These are phyloP conservation scores for Chiua sp. DNA, from an alignment of 1,284 basidiomycete species.

Conservation along the genomic window DNA sequence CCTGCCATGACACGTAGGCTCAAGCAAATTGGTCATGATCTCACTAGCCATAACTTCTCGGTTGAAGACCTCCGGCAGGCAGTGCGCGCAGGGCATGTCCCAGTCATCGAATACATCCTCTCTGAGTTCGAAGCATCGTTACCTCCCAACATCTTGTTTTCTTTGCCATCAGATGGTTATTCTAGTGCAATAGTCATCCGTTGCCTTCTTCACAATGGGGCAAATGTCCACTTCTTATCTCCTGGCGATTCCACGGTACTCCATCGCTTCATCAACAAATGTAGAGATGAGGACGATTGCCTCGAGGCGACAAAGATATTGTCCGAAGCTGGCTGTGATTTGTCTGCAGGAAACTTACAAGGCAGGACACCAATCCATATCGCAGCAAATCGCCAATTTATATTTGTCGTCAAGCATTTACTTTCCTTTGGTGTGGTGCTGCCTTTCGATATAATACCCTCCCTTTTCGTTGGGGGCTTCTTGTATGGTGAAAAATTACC, in stretches of 20 bases:
- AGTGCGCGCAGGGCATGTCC: conserved; percentile 4
- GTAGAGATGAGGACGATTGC: not conserved
- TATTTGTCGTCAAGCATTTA: not conserved
- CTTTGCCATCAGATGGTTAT: not conserved
- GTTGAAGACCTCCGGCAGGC: not conserved
- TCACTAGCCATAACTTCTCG: not conserved
- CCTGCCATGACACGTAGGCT: conserved; percentile 7
- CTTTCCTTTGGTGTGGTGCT: not conserved
- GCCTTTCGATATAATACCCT: conserved; percentile 9
- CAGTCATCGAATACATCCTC: not conserved
- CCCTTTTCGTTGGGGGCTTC: not conserved
- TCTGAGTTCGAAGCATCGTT: not conserved
- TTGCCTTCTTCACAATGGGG: not conserved
- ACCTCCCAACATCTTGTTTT: conserved; percentile 6
- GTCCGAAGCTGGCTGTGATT: conserved; percentile 11
- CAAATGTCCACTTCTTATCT: too few species aligned
- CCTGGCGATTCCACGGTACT: conserved; percentile 2
- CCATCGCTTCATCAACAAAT: not conserved
- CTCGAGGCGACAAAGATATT: not conserved
- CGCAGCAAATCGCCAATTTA: not conserved
- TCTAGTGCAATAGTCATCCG: not conserved
- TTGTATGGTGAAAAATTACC: too few species aligned
- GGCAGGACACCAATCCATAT: conserved; percentile 9
- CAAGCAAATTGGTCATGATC: conserved; percentile 6
- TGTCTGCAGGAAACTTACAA: not conserved